Base-by-base conservation (phyloP, 257 asterid species). In the Prunella vulgaris region DNA sequence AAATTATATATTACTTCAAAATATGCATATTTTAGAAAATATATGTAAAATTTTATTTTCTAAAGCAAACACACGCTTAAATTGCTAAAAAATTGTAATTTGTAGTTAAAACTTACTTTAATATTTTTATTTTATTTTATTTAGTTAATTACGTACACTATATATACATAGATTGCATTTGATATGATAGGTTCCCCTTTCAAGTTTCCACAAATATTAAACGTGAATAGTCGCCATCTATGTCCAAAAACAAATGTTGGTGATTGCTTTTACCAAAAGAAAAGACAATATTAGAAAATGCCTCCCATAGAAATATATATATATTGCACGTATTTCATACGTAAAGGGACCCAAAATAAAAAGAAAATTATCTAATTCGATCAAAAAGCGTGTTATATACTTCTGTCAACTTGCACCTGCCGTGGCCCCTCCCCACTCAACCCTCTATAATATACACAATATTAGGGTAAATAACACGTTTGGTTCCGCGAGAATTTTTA, bases 141-240 rank as follows among this genome's bases (percentile, higher is more conserved):
- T 38, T 40, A 10, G 1, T 42, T 3, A 42, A 42, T 42, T 42
- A 42, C 51, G 12, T 7, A 7, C 38, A 42, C 17, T 42, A n/a
- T 46, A 5, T 42, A n/a, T 46, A 5, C 53, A 46, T 46, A 46
- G 53, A 46, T 3, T 46, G 21, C 53, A 46, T 46, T 46, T 21
- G 53, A 46, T 46, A 46, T n/a, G 21, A 46, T 46, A 46, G 53
- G 20, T 52, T 10, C 62, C 35, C 33, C 32, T 48, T 25, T 66
- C 51, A 60, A 28, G 10, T 60, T 75, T 56, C 64, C 33, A 42
- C 49, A 58, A n/a, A 21, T 37, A 56, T 32, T 18, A 30, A 56
- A 56, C 72, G 66, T 76, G 71, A 63, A 25, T 64, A 52, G 81
- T 80, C 79, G 46, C 78, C 70, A 80, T 73, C 81, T 68, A 64